Conservation (phyloP, 208 protist genomes). For the Zelonia costaricensis region DNA sequence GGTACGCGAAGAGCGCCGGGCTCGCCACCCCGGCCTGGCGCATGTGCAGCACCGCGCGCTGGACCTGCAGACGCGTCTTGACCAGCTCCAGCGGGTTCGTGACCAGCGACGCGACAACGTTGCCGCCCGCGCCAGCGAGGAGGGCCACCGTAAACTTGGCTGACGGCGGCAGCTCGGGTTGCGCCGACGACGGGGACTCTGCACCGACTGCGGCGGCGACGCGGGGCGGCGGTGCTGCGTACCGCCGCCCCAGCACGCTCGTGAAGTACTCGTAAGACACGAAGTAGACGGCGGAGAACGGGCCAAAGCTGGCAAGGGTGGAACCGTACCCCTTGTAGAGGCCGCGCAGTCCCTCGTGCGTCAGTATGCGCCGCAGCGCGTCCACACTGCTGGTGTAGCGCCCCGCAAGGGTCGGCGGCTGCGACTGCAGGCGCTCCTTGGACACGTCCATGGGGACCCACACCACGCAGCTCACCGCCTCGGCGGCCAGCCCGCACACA, state of each 20-base stretch:
- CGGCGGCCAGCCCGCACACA: conserved; percentile 63
- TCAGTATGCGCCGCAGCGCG: conserved; percentile 58
- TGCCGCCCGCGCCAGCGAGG: conserved; percentile 53
- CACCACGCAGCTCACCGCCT: conserved; percentile 80
- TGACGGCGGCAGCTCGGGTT: conserved; percentile 1
- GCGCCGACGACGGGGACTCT: no score
- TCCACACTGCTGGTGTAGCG: conserved; percentile 71
- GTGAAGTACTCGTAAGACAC: conserved; percentile 77
- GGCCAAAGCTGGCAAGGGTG: conserved; percentile 86
- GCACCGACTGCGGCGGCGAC: no score
- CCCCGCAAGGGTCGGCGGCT: conserved; percentile 48
- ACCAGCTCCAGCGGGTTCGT: conserved; percentile 92
- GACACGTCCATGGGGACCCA: conserved; percentile 91
- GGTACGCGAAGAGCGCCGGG: conserved; percentile 42
- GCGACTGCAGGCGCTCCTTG: conserved; percentile 87
- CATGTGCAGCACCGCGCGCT: conserved; percentile 54
- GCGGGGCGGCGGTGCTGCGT: background rate
- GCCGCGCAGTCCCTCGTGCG: conserved; percentile 62
- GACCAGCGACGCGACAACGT: conserved; percentile 56
- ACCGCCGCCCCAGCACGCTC: conserved; percentile 13
- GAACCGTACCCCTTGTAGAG: conserved; percentile 89
- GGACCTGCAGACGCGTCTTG: conserved; percentile 91
- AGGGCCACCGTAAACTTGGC: conserved; percentile 41
- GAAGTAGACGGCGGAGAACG: conserved; percentile 91
- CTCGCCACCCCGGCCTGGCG: background rate